Evolutionary conservation across 208 protist species (phyloP), one percentile per base, ranked within the genome.

Genomic region (Wallacemonas sp.): DNA sequence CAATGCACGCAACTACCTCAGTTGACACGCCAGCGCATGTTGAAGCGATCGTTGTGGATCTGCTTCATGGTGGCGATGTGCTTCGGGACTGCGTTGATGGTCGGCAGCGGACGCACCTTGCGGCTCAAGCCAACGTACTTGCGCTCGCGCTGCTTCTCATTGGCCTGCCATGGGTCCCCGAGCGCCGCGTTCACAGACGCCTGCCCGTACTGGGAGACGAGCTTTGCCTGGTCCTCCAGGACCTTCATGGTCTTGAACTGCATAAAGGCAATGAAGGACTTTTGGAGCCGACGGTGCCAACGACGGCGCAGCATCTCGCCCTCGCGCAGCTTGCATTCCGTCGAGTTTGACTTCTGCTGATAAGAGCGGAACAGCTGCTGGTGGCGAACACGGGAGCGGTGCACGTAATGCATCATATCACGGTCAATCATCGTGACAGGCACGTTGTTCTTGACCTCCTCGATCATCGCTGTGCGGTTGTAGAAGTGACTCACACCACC

Each of bases 21-120:
- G 62, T 96, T 94, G 44, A 93, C 85, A 16, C 90, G 82, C 90
- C 90, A 96, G 61, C 87, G 87, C 64, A 84, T 88, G 63, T 96
- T 90, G 69, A 96, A 96, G 66, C 90, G 90, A 70, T 96, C 90
- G 66, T 96, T 96, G 78, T 96, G 90, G 62, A 94, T 94, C 70
- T 96, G 90, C 76, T 94, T 96, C 87, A 93, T 93, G 16, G 90
- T 96, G 14, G 87, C 87, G 36, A 96, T 83, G 71, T 96, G 90
- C 62, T 94, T 93, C 36, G 87, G 87, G 67, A 94, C 85, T 29
- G 81, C 68, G 46, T 87, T 83, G 29, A 96, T 78, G 11, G 58
- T 76, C 36, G 87, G 87, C 29, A 93, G 77, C 26, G 77, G 66
- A 26, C 80, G 74, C 32, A 96, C 85, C 21, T 81, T 74, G 1